Evolutionary conservation across 768 basidiomycete genomes (phyloP).

Genomic region (Bullera alba): DNA sequence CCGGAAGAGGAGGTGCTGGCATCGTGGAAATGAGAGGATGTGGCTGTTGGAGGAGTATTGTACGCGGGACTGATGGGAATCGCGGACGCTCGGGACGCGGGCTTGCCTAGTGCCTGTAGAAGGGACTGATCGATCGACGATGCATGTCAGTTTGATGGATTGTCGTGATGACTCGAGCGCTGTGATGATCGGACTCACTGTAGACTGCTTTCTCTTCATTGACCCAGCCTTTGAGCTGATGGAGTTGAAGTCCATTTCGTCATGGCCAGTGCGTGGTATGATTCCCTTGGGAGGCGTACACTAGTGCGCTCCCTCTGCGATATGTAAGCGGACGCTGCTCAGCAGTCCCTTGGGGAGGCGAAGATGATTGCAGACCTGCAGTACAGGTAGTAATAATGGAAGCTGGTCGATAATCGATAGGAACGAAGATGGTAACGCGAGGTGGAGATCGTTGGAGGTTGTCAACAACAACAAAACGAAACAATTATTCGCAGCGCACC

Average conservation of each 20-base stretch:
- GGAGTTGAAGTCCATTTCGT: constrained; percentile 1
- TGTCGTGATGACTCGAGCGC: not conserved
- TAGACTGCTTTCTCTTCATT: constrained; percentile 2
- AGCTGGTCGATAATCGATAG: too few species aligned
- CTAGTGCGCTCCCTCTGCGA: too few species aligned
- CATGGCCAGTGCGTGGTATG: too few species aligned
- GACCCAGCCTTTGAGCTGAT: not conserved
- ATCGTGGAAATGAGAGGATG: not conserved
- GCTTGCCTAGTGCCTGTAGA: not conserved
- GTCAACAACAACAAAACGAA: too few species aligned
- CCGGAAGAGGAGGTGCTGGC: not conserved
- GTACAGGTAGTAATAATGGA: too few species aligned
- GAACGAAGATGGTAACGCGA: too few species aligned
- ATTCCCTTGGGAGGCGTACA: too few species aligned
- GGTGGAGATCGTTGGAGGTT: too few species aligned
- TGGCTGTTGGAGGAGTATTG: not conserved
- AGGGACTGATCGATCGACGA: not conserved
- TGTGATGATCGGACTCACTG: not conserved
- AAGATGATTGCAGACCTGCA: too few species aligned
- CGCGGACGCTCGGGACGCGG: not conserved
- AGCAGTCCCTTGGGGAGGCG: too few species aligned
- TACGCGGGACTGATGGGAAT: not conserved
- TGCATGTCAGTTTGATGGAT: not conserved
- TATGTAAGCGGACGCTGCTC: too few species aligned
- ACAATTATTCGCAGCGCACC: too few species aligned